Percentiles rank a stretch among this genome's conserved stretches.
Conservation (phyloP, 2,329 filamentous ascomycete genomes). For the Epicoccum nigrum region DNA sequence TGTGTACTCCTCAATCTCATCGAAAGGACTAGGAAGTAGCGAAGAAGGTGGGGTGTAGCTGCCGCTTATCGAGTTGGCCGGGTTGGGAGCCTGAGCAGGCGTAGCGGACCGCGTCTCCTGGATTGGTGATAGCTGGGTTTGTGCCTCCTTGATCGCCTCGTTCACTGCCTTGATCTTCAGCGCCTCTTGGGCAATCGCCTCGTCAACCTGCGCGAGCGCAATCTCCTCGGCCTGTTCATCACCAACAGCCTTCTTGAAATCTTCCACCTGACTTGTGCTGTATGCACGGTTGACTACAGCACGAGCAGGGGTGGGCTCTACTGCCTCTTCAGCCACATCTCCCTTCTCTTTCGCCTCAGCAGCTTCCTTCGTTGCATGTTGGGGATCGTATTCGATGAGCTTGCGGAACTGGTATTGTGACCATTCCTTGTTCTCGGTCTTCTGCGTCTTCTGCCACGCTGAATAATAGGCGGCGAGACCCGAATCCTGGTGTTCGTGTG, state of each 20-base stretch:
- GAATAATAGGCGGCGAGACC: conserved; percentile 91
- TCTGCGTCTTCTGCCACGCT: conserved; percentile 81
- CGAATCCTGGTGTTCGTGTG: conserved; percentile 47
- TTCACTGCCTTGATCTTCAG: conserved; percentile 62
- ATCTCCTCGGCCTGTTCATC: conserved; percentile 56
- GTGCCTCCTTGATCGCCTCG: conserved; percentile 44
- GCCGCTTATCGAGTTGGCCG: conserved; percentile 32
- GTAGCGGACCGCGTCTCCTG: conserved; percentile 42
- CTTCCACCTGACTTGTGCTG: conserved; percentile 63
- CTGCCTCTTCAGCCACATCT: conserved; percentile 38
- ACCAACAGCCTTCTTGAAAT: conserved; percentile 63
- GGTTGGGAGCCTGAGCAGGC: conserved; percentile 39
- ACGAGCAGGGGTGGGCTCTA: conserved; percentile 36
- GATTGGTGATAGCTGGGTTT: conserved; percentile 38
- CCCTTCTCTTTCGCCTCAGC: conserved; percentile 48
- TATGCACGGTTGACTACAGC: conserved; percentile 55
- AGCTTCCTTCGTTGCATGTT: conserved; percentile 46
- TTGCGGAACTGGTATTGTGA: conserved; percentile 88
- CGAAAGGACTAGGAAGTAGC: conserved; percentile 64
- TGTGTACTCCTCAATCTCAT: conserved; percentile 73
- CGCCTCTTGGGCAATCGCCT: conserved; percentile 80
- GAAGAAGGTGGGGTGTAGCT: conserved; percentile 50
- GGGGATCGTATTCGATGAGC: conserved; percentile 84
- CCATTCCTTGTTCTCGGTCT: conserved; percentile 80
- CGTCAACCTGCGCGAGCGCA: conserved; percentile 81